Evolutionary conservation across 2,329 filamentous ascomycete genomes (phyloP), one percentile per base, ranked within the genome.

Genomic region (Nannizzia gypsea): DNA sequence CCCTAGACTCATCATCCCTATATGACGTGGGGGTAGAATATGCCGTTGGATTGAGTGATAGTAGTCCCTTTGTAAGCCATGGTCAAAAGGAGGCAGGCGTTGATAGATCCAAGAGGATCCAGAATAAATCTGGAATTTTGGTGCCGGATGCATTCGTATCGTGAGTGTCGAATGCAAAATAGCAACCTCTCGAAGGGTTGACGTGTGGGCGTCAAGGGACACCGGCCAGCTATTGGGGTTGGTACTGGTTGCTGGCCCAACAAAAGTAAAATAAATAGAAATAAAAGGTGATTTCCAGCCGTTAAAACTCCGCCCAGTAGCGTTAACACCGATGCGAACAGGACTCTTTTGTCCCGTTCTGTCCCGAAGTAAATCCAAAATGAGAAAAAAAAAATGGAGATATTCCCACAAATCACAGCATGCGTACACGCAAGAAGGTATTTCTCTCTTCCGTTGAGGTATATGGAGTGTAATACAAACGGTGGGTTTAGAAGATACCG

Each of bases 401-500:
- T n/a, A 26, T 26, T 13, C 24, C 48, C 22, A 31, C 22, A 52
- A 52, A 52, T 24, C 48, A 46, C 20, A 52, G 22, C 22, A 52
- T 8, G 26, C 22, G 13, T 52, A n/a, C 48, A 52, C 48, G 22
- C 22, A 22, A 31, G 15, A 52, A 31, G 26, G 22, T 46, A 24
- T 22, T 46, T 20, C 20, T 22, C 13, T 20, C 22, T 52, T 28
- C 22, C 6, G 22, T 31, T 24, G 26, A 31, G 36, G 13, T 56
- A 50, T n/a, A 48, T 31, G 24, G 31, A 36, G 40, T 56, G 34
- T n/a, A 24, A 46, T 22, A 46, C 48, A 31, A 15, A 52, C 42
- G 17, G 11, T 11, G 2, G 42, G 22, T 62, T 76, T 84, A 95
- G 73, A 96, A 93, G 67, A 95, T 95, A 64, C 86, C 84, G 74